These are phyloP conservation scores for Cyclotella baltica DNA, from an alignment of 108 stramenopile species.

Conservation along the genomic window DNA sequence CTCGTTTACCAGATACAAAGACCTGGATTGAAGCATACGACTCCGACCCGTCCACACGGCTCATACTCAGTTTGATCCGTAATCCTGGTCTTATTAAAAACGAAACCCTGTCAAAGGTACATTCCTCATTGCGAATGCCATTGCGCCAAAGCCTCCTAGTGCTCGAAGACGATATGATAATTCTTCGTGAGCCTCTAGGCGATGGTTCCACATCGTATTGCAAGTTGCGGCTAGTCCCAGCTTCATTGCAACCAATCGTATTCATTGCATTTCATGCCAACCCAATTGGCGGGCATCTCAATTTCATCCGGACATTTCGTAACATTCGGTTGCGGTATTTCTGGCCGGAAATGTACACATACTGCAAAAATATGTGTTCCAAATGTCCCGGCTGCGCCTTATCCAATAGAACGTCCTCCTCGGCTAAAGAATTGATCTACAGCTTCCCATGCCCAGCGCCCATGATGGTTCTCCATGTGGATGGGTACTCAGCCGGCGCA, in stretches of 20 bases:
- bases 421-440: neutral
- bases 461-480: constrained; percentile 12
- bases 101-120: no score
- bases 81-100: no score
- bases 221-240: neutral
- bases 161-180: neutral
- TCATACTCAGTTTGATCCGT: neutral
- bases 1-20: neutral
- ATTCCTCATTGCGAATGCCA: no score
- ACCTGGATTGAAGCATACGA: neutral
- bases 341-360: neutral
- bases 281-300: constrained; percentile 1
- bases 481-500: no score
- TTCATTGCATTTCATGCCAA: no score
- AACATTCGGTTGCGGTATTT: no score
- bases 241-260: neutral
- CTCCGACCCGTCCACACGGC: neutral
- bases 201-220: no score
- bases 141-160: neutral
- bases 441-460: constrained; percentile 8
- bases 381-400: no score
- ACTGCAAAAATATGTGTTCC: neutral
- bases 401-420: neutral
- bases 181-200: neutral
- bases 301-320: neutral